Conservation (phyloP, 768 basidiomycete species). For the Serpula lacrymans region DNA sequence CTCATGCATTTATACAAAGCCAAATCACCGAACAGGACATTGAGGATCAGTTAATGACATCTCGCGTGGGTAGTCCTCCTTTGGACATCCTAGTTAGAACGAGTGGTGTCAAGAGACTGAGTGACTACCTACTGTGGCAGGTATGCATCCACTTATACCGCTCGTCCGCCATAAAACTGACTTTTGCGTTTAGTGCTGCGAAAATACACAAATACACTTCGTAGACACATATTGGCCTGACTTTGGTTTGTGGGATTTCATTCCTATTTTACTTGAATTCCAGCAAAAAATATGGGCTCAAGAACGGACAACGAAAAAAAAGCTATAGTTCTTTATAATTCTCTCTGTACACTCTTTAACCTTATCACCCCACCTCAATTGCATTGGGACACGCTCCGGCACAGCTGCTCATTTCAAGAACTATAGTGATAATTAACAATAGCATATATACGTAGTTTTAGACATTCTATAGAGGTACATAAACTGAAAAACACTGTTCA, state of each 20-base stretch:
- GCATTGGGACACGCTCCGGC: too few species aligned
- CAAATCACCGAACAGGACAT: conserved; percentile 67
- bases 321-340: too few species aligned
- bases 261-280: conserved; percentile 85
- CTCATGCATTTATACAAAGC: too few species aligned
- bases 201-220: conserved; percentile 87
- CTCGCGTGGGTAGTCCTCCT: conserved; percentile 64
- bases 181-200: conserved; percentile 52
- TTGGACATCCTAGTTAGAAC: conserved; percentile 90
- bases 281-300: conserved; percentile 76
- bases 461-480: too few species aligned
- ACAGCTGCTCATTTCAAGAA: too few species aligned
- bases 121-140: conserved; percentile 96
- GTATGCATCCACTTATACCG: conserved; percentile 37
- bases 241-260: conserved; percentile 81
- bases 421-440: too few species aligned
- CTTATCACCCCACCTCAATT: too few species aligned
- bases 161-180: neutral
- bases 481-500: too few species aligned
- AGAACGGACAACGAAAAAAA: too few species aligned
- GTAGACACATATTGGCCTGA: conserved; percentile 87
- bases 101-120: conserved; percentile 83
- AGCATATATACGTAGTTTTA: too few species aligned
- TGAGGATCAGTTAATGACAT: conserved; percentile 63
- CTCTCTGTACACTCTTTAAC: too few species aligned